phyloP scores from a whole-genome alignment of 2,329 filamentous ascomycete species.

The Clonostachys chloroleuca region DNA sequence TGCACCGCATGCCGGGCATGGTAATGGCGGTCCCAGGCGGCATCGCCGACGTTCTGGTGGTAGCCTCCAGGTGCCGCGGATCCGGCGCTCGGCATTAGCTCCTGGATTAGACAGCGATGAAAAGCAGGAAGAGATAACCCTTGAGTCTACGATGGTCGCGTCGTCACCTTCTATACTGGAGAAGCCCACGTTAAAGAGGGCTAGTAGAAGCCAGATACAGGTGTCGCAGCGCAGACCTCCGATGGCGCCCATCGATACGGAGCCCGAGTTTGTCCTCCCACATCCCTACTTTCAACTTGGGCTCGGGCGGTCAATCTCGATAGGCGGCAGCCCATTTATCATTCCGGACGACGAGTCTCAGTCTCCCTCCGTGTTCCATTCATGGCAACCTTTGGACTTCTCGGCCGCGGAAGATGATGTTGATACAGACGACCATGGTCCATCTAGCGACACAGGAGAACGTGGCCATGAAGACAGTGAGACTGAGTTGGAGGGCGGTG shows the following conservation, averaged over 20 bases:
- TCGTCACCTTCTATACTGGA: neutral
- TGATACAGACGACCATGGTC: conserved; percentile 23
- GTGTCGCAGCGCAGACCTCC: conserved; percentile 12
- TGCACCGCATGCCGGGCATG: neutral
- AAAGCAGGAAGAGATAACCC: neutral
- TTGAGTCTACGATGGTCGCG: neutral
- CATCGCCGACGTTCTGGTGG: conserved; percentile 46
- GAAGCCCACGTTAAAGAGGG: conserved; percentile 33
- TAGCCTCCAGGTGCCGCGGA: conserved; percentile 34
- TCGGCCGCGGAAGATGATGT: conserved; percentile 17
- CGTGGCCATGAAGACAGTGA: conserved; percentile 21
- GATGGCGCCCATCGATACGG: conserved; percentile 1
- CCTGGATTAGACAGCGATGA: conserved; percentile 36
- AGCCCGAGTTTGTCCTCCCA: neutral
- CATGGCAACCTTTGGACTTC: no score
- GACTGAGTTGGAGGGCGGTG: conserved; percentile 15
- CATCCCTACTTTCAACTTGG: neutral
- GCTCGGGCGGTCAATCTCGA: no score
- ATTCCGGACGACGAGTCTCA: no score
- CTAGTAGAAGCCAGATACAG: conserved; percentile 28
- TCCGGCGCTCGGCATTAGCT: conserved; percentile 27
- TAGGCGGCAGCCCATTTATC: no score
- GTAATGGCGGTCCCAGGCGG: conserved; percentile 17
- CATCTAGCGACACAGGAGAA: conserved; percentile 20
- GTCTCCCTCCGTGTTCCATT: no score